These are phyloP conservation scores for Colletotrichum sp. DNA, from an alignment of 2,329 filamentous ascomycete genomes.

Conservation along the genomic window DNA sequence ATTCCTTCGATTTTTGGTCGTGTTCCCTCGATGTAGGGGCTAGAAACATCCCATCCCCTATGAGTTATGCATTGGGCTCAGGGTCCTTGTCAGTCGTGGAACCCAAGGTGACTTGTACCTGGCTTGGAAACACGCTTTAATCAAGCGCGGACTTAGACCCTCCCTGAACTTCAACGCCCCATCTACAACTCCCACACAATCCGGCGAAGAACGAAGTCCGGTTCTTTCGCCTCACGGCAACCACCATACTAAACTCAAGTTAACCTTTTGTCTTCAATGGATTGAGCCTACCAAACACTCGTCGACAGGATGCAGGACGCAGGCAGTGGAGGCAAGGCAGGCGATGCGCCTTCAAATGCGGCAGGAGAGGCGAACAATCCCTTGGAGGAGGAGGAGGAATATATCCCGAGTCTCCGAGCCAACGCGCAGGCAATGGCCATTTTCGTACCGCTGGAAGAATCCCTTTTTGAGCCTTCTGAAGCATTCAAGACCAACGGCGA, in stretches of 20 bases:
- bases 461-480: constrained; percentile 30
- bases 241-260: not conserved
- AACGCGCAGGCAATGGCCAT: constrained; percentile 22
- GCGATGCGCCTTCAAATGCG: not conserved
- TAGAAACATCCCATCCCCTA: not conserved
- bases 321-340: not conserved
- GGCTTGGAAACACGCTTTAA: not conserved
- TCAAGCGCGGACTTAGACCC: not conserved
- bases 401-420: constrained; percentile 28
- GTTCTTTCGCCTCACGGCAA: not conserved
- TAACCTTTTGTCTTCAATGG: not conserved
- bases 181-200: not conserved
- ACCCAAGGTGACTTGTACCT: not conserved
- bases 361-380: not conserved
- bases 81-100: not conserved
- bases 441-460: constrained; percentile 35
- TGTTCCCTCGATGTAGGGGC: not conserved
- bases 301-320: not conserved
- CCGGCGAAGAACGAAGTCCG: not conserved
- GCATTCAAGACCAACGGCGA: constrained; percentile 29
- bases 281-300: not conserved
- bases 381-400: constrained; percentile 3
- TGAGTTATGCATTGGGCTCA: not conserved
- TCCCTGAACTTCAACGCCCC: not conserved
- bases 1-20: not conserved